phyloP scores from a whole-genome alignment of 2,329 filamentous ascomycete genomes.

The Alternaria angustiovoidea region DNA sequence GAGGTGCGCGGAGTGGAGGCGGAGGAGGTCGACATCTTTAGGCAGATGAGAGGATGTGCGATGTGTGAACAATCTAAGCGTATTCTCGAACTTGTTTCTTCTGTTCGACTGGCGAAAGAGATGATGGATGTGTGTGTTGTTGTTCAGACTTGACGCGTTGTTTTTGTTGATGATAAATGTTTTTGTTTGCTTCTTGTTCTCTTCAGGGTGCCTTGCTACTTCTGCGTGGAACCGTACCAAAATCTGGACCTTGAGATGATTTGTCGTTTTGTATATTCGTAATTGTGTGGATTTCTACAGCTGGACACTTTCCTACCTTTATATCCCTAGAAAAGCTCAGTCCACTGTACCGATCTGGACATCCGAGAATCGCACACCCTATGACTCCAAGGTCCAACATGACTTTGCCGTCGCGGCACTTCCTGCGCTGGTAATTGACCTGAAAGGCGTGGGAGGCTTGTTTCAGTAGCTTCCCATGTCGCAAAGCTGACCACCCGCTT shows the following conservation, averaged over 20 bases:
- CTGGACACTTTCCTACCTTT: neutral
- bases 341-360: neutral
- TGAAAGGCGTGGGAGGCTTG: conserved; percentile 4
- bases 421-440: neutral
- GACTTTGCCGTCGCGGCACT: neutral
- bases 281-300: neutral
- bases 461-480: conserved; percentile 4
- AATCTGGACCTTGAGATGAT: neutral
- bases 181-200: neutral
- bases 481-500: neutral
- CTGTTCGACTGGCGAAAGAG: neutral
- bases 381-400: conserved; percentile 8
- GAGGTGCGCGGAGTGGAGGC: conserved; percentile 30
- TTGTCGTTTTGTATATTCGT: neutral
- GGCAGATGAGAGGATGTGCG: no score
- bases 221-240: neutral
- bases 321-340: neutral
- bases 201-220: neutral
- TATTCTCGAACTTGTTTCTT: neutral
- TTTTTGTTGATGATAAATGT: neutral
- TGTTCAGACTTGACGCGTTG: neutral
- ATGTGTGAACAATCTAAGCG: neutral
- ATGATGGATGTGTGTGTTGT: no score
- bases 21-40: conserved; percentile 21
- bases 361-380: neutral